Evolutionary conservation across 768 basidiomycete genomes (phyloP).

Genomic region (Kwoniella pini): DNA sequence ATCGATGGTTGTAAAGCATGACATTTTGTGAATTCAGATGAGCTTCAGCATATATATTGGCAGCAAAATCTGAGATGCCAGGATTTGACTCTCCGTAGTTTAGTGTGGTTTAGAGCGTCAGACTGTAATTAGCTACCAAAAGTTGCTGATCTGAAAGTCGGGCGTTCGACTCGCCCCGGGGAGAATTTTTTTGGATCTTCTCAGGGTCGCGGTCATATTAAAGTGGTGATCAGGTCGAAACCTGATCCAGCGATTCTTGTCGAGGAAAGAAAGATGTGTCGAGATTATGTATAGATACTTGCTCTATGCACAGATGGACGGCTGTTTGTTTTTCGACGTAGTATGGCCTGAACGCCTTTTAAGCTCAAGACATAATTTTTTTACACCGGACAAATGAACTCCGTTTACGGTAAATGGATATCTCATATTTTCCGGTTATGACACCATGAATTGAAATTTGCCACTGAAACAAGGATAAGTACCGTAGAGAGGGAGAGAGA

Average conservation of each 20-base stretch:
- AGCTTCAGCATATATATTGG: not conserved
- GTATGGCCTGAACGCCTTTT: too few species aligned
- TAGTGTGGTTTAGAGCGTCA: conserved; percentile 33
- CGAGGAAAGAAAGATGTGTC: too few species aligned
- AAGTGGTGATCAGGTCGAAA: too few species aligned
- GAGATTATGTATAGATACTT: too few species aligned
- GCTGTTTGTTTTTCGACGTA: too few species aligned
- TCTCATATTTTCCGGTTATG: not conserved
- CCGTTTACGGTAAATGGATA: too few species aligned
- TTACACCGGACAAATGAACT: too few species aligned
- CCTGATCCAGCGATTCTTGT: too few species aligned
- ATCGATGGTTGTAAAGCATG: not conserved
- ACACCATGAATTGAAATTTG: not conserved
- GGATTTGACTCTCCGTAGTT: conserved; percentile 24
- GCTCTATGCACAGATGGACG: too few species aligned
- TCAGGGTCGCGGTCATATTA: too few species aligned
- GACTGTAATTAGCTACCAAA: conserved; percentile 25
- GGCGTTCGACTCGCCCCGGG: conserved; percentile 30
- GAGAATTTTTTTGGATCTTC: conserved; percentile 27
- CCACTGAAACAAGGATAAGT: not conserved
- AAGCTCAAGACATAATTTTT: too few species aligned
- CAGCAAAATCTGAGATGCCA: not conserved
- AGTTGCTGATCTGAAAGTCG: conserved; percentile 30
- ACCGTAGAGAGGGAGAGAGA: too few species aligned
- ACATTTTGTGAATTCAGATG: not conserved